A percentile compares a stretch with the other conserved stretches of the same genome.
Conservation (phyloP, 257 asterid species). For the Fraxinus pennsylvanica region DNA sequence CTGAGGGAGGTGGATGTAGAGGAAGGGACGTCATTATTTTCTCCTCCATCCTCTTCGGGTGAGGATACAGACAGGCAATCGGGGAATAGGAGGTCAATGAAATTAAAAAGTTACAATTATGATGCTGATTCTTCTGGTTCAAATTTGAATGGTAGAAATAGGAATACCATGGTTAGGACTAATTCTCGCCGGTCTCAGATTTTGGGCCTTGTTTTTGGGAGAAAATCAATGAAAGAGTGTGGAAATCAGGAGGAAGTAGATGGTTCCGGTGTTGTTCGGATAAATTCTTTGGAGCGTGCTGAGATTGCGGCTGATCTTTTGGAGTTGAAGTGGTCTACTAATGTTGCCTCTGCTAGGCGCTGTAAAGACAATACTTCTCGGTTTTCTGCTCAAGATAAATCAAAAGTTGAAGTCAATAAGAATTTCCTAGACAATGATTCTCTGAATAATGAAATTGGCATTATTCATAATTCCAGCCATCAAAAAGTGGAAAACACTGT, state of each 20-base stretch:
- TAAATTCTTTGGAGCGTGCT: slow-evolving; percentile 77
- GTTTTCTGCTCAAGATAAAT: slow-evolving; percentile 30
- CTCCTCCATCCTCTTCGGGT: slow-evolving; percentile 60
- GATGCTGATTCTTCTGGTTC: slow-evolving; percentile 44
- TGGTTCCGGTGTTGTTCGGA: slow-evolving; percentile 32
- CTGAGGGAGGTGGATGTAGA: slow-evolving; percentile 64
- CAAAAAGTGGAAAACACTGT: slow-evolving; percentile 26
- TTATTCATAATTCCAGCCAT: slow-evolving; percentile 24
- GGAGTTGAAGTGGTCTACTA: slow-evolving; percentile 93
- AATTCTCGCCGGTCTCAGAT: slow-evolving; percentile 56
- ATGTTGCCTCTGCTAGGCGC: slow-evolving; percentile 50
- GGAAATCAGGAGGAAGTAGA: slow-evolving; percentile 31
- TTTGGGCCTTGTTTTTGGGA: slow-evolving; percentile 67
- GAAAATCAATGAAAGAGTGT: slow-evolving; percentile 39
- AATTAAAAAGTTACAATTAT: slow-evolving; percentile 50
- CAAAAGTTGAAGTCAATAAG: slow-evolving; percentile 28
- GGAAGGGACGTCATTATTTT: slow-evolving; percentile 41
- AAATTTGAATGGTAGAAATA: slow-evolving; percentile 29
- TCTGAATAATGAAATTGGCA: slow-evolving; percentile 21
- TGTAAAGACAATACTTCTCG: slow-evolving; percentile 31
- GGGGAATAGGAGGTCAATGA: slow-evolving; percentile 32
- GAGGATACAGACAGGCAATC: slow-evolving; percentile 60
- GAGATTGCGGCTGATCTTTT: slow-evolving; percentile 92
- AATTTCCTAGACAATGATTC: slow-evolving; percentile 28
- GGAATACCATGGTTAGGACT: slow-evolving; percentile 41